phyloP scores from a whole-genome alignment of 345 rosid genomes.

The Heritiera littoralis region DNA sequence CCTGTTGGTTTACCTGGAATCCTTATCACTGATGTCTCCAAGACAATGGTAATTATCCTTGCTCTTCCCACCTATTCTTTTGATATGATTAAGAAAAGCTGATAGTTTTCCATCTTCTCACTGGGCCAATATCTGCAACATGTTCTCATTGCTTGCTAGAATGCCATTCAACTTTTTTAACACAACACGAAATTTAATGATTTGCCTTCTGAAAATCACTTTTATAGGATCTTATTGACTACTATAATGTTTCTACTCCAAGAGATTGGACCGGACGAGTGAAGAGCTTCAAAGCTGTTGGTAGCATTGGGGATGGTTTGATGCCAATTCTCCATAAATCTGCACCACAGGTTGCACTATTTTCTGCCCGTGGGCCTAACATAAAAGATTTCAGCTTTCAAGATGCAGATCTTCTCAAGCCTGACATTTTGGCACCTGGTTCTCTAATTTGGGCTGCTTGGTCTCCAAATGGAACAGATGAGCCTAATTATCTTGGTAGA shows the following conservation, averaged over 20 bases:
- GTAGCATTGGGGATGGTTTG: constrained; percentile 94
- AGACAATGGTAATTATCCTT: constrained; percentile 67
- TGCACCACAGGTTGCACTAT: constrained; percentile 96
- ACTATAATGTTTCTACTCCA: constrained; percentile 83
- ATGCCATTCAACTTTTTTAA: neutral
- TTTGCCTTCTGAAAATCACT: constrained; percentile 21
- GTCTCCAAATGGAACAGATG: constrained; percentile 98
- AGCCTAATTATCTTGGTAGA: constrained; percentile 82
- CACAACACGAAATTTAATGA: neutral
- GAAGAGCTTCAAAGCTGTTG: constrained; percentile 75
- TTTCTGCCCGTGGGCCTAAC: constrained; percentile 97
- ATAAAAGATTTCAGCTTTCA: constrained; percentile 88
- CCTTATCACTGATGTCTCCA: constrained; percentile 74
- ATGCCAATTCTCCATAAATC: constrained; percentile 94
- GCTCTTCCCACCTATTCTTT: neutral
- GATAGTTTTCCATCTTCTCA: neutral
- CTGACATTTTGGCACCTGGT: constrained; percentile 97
- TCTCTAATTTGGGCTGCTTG: constrained; percentile 99
- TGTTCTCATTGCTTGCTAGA: neutral
- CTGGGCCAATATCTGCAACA: neutral
- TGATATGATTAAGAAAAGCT: neutral
- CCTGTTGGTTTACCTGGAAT: constrained; percentile 87
- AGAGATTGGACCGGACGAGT: constrained; percentile 99
- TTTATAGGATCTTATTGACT: constrained; percentile 82
- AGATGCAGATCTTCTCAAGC: constrained; percentile 99